Percentiles rank a stretch among this genome's conserved stretches.
These are phyloP conservation scores for Kurtzmaniella quercitrusa DNA, from an alignment of 1,139 yeast species.

Conservation along the genomic window DNA sequence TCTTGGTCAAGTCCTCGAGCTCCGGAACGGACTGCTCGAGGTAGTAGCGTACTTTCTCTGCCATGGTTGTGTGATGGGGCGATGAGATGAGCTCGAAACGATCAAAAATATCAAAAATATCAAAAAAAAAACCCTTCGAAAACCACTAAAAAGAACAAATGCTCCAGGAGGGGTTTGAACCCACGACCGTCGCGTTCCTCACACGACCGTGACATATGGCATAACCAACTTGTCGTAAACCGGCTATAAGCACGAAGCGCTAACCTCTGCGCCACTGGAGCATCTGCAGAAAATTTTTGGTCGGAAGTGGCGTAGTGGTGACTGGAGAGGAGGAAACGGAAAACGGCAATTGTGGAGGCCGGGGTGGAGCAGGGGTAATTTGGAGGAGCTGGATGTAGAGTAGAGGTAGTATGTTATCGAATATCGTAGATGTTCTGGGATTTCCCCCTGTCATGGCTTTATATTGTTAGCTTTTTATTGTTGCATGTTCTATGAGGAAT, in stretches of 20 bases:
- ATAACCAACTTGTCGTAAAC: constrained; percentile 45
- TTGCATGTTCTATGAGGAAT: too few species aligned
- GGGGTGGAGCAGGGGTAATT: too few species aligned
- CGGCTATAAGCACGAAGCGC: constrained; percentile 56
- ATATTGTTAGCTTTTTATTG: too few species aligned
- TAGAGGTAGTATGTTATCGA: too few species aligned
- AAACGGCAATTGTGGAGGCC: background rate
- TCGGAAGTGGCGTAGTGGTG: background rate
- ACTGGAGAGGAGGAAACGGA: background rate
- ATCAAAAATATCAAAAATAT: background rate
- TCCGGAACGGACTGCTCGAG: constrained; percentile 88
- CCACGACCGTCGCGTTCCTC: constrained; percentile 59
- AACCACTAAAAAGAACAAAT: constrained; percentile 26
- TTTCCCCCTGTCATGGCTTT: too few species aligned
- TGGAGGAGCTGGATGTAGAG: too few species aligned
- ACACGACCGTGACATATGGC: constrained; percentile 53
- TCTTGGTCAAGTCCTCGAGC: constrained; percentile 77
- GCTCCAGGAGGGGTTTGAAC: constrained; percentile 57
- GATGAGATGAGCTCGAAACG: constrained; percentile 1
- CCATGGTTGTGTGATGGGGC: constrained; percentile 34
- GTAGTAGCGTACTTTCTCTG: constrained; percentile 72
- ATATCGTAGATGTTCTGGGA: too few species aligned
- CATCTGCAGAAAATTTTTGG: constrained; percentile 14
- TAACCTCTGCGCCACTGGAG: constrained; percentile 55
- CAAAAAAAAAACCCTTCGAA: constrained; percentile 4